Evolutionary conservation across 2,329 filamentous ascomycete genomes (phyloP), one percentile per base, ranked within the genome.

Genomic region (Botrytis aclada): DNA sequence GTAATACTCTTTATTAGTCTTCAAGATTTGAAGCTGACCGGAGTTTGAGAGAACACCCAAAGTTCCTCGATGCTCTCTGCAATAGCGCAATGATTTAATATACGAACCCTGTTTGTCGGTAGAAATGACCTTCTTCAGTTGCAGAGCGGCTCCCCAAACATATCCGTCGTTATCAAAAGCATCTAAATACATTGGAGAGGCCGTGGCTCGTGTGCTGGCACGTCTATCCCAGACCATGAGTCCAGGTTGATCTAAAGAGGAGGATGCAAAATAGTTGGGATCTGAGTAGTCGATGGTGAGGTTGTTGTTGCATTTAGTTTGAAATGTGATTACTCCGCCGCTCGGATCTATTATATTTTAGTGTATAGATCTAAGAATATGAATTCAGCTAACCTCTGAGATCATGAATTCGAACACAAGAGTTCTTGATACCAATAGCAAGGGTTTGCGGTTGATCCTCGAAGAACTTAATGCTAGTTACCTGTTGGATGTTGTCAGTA

Each of bases 381-480:
- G n/a, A 14, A 47, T 39, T 34, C 51, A 54, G 78, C 81, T 77
- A 83, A 93, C 92, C 92, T 86, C 93, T 85, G 69, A 97, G 84
- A 82, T 96, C 93, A 77, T 94, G 93, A 41, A 95, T 88, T 25
- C 92, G 86, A 63, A 96, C 86, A 54, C 90, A 92, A 76, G 93
- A 89, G 61, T 91, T 88, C 76, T 93, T 93, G 67, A 95, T 91
- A 1, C 92, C 93, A 41, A 91, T 90, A 41, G 95, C 88, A 18
- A 96, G 83, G 34, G 91, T 92, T 75, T 93, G 88, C 14, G 93
- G 92, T 75, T 90, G 91, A 76, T 92, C 88, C 73, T 92, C 88
- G 74, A 95, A 95, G 84, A 95, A 97, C 78, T 92, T 90, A 77
- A 95, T 89, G 79, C 92, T 95, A 1, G 92, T 93, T 37, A 96